Conservation (phyloP, 2,329 filamentous ascomycete genomes). For the Venturia oleaginea region DNA sequence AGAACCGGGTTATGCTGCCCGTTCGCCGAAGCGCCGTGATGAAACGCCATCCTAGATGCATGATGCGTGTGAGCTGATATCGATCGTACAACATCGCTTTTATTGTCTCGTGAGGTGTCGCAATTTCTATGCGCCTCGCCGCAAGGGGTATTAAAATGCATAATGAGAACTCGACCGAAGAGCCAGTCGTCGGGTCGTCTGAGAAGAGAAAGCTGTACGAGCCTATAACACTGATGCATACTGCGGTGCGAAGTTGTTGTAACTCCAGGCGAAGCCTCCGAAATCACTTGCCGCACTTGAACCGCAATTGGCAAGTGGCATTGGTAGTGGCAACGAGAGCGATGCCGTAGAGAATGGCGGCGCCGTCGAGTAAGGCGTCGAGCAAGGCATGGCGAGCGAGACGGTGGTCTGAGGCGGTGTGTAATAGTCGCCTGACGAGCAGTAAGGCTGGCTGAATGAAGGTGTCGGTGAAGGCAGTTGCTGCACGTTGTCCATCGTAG, state of each 20-base stretch:
- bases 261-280: conserved; percentile 73
- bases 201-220: conserved; percentile 27
- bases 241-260: conserved; percentile 67
- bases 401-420: conserved; percentile 66
- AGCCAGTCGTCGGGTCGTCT: conserved; percentile 14
- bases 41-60: conserved; percentile 43
- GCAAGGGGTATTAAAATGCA: conserved; percentile 6
- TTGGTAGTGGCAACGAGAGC: conserved; percentile 72
- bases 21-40: conserved; percentile 19
- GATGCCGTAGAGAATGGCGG: conserved; percentile 63
- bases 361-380: conserved; percentile 1
- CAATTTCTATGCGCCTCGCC: conserved; percentile 32
- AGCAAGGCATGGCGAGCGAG: conserved; percentile 47
- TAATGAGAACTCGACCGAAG: conserved; percentile 26
- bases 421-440: conserved; percentile 65
- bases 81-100: conserved; percentile 34
- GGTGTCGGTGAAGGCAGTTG: conserved; percentile 71
- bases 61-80: conserved; percentile 34
- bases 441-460: conserved; percentile 70
- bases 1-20: neutral
- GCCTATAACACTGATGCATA: conserved; percentile 69
- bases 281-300: conserved; percentile 58
- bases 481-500: conserved; percentile 58
- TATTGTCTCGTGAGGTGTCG: conserved; percentile 34
- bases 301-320: conserved; percentile 76